Evolutionary conservation across 768 basidiomycete genomes (phyloP).

Genomic region (Lactifluus hygrophoroides): DNA sequence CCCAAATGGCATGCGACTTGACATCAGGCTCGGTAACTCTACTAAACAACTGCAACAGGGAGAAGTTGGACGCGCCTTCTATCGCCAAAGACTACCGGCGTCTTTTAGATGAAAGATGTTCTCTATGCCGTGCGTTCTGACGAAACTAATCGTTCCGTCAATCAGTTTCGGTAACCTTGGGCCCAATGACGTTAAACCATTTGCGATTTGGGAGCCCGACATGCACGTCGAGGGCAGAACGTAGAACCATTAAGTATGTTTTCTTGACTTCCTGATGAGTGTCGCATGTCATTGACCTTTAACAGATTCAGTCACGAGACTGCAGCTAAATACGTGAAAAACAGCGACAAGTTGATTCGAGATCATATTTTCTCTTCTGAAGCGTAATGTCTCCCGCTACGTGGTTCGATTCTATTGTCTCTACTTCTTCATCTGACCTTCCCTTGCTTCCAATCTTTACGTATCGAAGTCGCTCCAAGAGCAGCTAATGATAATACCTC

Average conservation of each 20-base stretch:
- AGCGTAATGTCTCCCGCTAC: background rate
- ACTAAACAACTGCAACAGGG: constrained; percentile 33
- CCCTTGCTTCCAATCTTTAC: background rate
- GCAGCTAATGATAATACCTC: background rate
- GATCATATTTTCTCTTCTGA: background rate
- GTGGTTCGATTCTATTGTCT: background rate
- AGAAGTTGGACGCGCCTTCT: constrained; percentile 63
- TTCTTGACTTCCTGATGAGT: background rate
- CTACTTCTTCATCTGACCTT: background rate
- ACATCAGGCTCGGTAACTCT: background rate
- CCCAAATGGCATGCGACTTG: constrained; percentile 57
- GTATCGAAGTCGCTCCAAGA: background rate
- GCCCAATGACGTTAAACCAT: constrained; percentile 76
- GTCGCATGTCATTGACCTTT: constrained; percentile 8
- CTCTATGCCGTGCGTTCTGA: constrained; percentile 90
- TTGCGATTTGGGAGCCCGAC: constrained; percentile 80
- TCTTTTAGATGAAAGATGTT: constrained; percentile 68
- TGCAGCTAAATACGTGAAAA: constrained; percentile 13
- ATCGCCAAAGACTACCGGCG: constrained; percentile 98
- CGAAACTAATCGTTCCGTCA: constrained; percentile 90
- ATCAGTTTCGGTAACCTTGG: constrained; percentile 85
- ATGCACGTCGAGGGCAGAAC: constrained; percentile 80
- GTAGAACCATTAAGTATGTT: constrained; percentile 52
- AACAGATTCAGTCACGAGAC: constrained; percentile 13
- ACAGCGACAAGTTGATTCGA: constrained; percentile 7